Percentiles rank a stretch among this genome's conserved stretches.
These are phyloP conservation scores for Cylindrotheca fusiformis DNA, from an alignment of 108 stramenopile species.

Conservation along the genomic window DNA sequence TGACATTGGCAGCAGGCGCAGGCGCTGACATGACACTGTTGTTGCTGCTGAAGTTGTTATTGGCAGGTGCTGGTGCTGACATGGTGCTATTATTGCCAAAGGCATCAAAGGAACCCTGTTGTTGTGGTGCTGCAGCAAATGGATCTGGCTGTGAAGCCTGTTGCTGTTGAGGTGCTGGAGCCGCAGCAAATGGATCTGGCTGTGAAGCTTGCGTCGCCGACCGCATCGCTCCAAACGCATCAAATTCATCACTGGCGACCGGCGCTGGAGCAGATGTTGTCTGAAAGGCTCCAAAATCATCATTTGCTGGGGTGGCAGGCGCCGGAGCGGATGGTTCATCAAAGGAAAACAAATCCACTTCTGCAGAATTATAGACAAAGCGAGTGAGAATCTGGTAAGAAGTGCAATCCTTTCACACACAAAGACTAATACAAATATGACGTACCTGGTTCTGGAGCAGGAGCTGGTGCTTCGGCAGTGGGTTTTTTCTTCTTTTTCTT, in stretches of 20 bases:
- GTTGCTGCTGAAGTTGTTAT: neutral
- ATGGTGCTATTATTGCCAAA: conserved; percentile 54
- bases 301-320: conserved; percentile 13
- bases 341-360: conserved; percentile 72
- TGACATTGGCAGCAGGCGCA: neutral
- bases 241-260: conserved; percentile 43
- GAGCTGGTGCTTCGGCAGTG: conserved; percentile 19
- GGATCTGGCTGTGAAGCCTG: conserved; percentile 18
- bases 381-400: neutral
- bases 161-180: conserved; percentile 19
- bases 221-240: conserved; percentile 34
- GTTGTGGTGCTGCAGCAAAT: conserved; percentile 30
- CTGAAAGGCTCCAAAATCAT: conserved; percentile 33
- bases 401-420: neutral
- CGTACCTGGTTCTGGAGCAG: conserved; percentile 50
- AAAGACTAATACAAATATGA: neutral
- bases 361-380: conserved; percentile 6
- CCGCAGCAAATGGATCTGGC: conserved; percentile 35
- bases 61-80: conserved; percentile 24
- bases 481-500: conserved; percentile 79
- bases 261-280: conserved; percentile 32
- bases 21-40: neutral
- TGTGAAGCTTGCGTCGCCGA: conserved; percentile 18
- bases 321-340: conserved; percentile 37
- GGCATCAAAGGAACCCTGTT: conserved; percentile 61